These are phyloP conservation scores for Verticillium dahliae DNA, from an alignment of 2,329 filamentous ascomycete genomes.

Conservation along the genomic window DNA sequence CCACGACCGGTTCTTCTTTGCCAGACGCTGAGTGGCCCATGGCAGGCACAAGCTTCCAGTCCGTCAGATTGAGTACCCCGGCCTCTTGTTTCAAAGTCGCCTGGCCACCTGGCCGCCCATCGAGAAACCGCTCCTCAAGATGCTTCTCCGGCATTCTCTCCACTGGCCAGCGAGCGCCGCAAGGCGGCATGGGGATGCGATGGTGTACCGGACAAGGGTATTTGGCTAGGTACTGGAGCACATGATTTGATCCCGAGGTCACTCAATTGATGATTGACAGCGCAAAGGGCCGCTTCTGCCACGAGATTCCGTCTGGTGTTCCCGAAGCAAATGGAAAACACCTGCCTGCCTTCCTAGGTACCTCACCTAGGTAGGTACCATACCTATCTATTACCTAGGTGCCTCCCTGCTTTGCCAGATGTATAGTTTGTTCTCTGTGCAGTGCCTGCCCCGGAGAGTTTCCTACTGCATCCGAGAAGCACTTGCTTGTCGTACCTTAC, in stretches of 20 bases:
- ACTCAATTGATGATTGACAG: too few relatives aligned
- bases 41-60: slow-evolving; percentile 2
- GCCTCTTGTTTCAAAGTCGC: neutral
- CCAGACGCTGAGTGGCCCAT: neutral
- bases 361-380: neutral
- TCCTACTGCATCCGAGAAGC: neutral
- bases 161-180: neutral
- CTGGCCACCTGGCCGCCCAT: neutral
- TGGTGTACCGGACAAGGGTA: too few relatives aligned
- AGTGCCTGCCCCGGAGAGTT: neutral
- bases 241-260: too few relatives aligned
- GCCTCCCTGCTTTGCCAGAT: too few relatives aligned
- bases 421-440: neutral
- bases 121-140: neutral
- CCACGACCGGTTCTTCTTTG: neutral
- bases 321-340: too few relatives aligned
- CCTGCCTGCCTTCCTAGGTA: too few relatives aligned
- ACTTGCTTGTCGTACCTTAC: neutral
- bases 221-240: too few relatives aligned
- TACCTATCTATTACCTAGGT: too few relatives aligned
- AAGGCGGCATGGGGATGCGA: too few relatives aligned
- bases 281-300: too few relatives aligned
- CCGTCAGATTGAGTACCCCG: neutral
- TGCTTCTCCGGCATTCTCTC: neutral
- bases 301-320: too few relatives aligned